Percentiles rank a stretch among this genome's conserved stretches.
Conservation (phyloP, 768 basidiomycete genomes). For the Tricholoma saponaceum region DNA sequence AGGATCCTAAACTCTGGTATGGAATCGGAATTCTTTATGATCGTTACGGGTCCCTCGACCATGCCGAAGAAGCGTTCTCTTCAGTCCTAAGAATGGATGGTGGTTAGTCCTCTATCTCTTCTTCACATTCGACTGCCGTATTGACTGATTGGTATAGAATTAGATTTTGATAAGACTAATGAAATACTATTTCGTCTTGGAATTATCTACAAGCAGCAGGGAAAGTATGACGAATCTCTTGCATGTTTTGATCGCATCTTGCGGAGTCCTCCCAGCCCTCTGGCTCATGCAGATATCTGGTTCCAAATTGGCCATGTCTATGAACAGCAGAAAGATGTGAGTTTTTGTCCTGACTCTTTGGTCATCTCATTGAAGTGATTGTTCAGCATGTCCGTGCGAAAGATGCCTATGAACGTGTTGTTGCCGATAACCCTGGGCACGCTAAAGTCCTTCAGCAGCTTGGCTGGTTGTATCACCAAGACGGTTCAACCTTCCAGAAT, state of each 20-base stretch:
- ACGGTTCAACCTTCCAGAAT: constrained; percentile 91
- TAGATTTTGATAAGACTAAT: constrained; percentile 97
- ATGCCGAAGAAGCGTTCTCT: constrained; percentile 97
- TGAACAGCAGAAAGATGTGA: constrained; percentile 94
- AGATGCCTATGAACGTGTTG: constrained; percentile 94
- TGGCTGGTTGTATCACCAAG: constrained; percentile 96
- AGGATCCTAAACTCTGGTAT: constrained; percentile 99
- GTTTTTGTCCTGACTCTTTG: constrained; percentile 13
- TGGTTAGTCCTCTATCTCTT: constrained; percentile 49
- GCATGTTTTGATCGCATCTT: constrained; percentile 96
- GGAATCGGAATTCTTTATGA: constrained; percentile 99
- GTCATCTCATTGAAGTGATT: constrained; percentile 12
- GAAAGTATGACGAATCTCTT: constrained; percentile 85
- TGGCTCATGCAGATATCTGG: constrained; percentile 98
- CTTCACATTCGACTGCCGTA: constrained; percentile 13
- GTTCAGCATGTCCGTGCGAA: constrained; percentile 81
- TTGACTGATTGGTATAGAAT: constrained; percentile 30
- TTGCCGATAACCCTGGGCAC: constrained; percentile 88
- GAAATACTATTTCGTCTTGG: constrained; percentile 98
- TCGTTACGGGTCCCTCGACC: constrained; percentile 96
- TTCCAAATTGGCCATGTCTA: constrained; percentile 99
- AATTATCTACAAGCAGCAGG: constrained; percentile 99
- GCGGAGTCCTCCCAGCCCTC: constrained; percentile 90
- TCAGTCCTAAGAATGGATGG: constrained; percentile 97
- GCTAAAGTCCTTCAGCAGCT: constrained; percentile 98